Base-by-base conservation (phyloP, 2,329 filamentous ascomycete species). In the Fusarium illudens region DNA sequence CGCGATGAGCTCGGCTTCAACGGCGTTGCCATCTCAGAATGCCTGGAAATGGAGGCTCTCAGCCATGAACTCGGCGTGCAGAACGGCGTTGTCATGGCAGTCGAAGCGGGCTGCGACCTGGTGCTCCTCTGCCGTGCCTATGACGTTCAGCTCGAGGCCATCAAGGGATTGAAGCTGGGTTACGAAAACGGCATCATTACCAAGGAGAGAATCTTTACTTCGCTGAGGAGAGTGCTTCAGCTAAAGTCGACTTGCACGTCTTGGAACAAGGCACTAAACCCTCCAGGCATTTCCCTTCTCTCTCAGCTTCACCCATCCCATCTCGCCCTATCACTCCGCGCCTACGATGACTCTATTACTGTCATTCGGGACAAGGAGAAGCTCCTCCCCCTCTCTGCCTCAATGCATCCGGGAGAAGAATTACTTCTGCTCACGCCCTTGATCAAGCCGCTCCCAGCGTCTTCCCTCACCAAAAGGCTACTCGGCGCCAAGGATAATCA, bases 51-150 rank as follows among this genome's bases (percentile, higher is more conserved):
- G 95, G 94, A 97, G 75, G 94, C 94, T 0, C 86, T 98, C 9
- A 96, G 93, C 68, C 93, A 97, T 75, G 96, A 97, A 73, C 96
- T 98, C 51, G 95, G 95, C n/a, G 94, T 99, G 17, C 94, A 95
- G 71, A 95, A 96, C 37, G 96, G 96, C 12, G 97, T 95, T 1
- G 93, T 98, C 71, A 97, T 97, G 94, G 96, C 96, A 4, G 92
- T 97, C 52, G 96, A 97, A 77, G 95, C 96, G 30, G 96, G 96
- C 13, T 98, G 96, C 76, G 96, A 99, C 77, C 83, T 98, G 55
- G 89, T 97, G 6, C 86, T 97, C 6, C 86, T 97, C 2, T 98
- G 94, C 73, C 90, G 94, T 44, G 94, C 93, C 6, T 96, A 94
- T 71, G 89, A 92, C 34, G 90, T 95, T 19, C 94, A 98, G 77